Conservation (phyloP, 192 early-diverging fungal species). For the Phlyctochytrium bullatum region DNA sequence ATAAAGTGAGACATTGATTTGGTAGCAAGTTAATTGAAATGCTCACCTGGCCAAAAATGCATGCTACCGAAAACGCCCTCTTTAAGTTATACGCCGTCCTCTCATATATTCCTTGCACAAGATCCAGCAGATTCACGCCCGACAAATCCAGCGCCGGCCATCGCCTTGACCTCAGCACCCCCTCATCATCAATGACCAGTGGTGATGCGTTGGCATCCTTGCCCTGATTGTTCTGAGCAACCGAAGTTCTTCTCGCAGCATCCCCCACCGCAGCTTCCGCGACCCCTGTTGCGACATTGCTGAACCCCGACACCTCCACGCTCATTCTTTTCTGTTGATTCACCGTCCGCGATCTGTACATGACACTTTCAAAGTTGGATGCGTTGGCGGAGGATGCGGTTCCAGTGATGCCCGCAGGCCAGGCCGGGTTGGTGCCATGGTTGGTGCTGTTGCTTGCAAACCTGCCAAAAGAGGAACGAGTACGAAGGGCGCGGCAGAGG, state of each 20-base stretch:
- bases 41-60: neutral
- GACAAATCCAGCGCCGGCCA: constrained; percentile 5
- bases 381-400: too few species aligned
- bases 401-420: neutral
- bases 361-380: too few species aligned
- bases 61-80: neutral
- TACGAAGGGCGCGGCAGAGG: neutral
- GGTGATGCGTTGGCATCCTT: neutral
- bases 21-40: neutral
- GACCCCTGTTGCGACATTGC: neutral
- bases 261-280: neutral
- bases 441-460: too few species aligned
- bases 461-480: neutral
- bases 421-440: neutral
- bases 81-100: neutral
- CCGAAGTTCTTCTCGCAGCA: neutral
- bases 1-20: too few species aligned
- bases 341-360: too few species aligned
- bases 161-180: neutral
- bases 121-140: neutral
- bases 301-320: neutral
- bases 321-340: neutral
- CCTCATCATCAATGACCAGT: constrained; percentile 4
- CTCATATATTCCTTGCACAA: neutral
- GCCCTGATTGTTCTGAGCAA: neutral